These are phyloP conservation scores for Elsinoe australis DNA, from an alignment of 2,329 filamentous ascomycete genomes.

Conservation along the genomic window DNA sequence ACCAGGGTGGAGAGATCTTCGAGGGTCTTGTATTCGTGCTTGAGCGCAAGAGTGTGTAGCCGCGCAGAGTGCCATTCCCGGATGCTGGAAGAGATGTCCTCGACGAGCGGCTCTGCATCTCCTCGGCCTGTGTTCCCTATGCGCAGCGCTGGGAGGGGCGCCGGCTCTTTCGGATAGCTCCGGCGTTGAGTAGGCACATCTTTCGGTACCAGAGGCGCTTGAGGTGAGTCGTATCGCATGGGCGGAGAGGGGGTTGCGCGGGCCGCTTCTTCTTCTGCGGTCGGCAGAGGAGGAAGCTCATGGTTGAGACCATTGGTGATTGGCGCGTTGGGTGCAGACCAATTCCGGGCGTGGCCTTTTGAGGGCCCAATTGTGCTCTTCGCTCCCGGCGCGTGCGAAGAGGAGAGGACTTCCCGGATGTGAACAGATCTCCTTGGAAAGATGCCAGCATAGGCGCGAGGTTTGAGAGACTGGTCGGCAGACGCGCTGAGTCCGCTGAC, in stretches of 20 bases:
- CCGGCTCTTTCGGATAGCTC: conserved; percentile 66
- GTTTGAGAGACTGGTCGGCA: conserved; percentile 88
- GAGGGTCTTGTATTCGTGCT: conserved; percentile 70
- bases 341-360: conserved; percentile 9
- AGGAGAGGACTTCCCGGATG: conserved; percentile 78
- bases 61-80: conserved; percentile 98
- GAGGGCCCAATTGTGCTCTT: conserved; percentile 13
- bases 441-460: conserved; percentile 95
- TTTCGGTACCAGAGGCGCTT: conserved; percentile 11
- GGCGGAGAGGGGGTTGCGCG: conserved; percentile 8
- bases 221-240: conserved; percentile 15
- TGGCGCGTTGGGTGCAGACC: conserved; percentile 3
- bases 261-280: background rate
- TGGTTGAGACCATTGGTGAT: conserved; percentile 6
- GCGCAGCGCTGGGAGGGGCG: conserved; percentile 93
- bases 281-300: background rate
- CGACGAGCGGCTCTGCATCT: conserved; percentile 92
- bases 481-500: conserved; percentile 84
- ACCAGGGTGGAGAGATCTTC: conserved; percentile 77
- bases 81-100: conserved; percentile 94
- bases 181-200: conserved; percentile 49
- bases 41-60: conserved; percentile 81
- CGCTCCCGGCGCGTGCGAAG: conserved; percentile 39
- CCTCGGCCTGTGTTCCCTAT: conserved; percentile 51
- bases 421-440: conserved; percentile 94